Conservation (phyloP, 371 early-diverging fungal genomes). For the Batkoa obscura region DNA sequence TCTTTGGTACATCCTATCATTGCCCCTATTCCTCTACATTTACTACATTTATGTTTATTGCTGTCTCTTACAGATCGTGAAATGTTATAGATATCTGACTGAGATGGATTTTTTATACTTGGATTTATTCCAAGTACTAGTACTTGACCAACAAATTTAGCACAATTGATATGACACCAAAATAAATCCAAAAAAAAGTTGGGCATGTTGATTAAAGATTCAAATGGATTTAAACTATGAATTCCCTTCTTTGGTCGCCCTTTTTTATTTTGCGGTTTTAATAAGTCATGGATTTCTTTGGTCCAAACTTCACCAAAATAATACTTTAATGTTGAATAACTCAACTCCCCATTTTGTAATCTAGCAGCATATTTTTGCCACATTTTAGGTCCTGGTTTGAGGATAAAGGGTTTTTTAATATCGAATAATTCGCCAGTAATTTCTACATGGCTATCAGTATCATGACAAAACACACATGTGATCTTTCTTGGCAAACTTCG, state of each 20-base stretch:
- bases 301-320: conserved; percentile 17
- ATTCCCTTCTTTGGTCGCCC: no score
- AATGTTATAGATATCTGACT: conserved; percentile 61
- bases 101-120: conserved; percentile 18
- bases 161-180: conserved; percentile 78
- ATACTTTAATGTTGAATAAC: conserved; percentile 16
- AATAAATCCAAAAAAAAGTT: conserved; percentile 14
- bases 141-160: conserved; percentile 69
- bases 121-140: conserved; percentile 10
- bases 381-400: not conserved
- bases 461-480: conserved; percentile 1
- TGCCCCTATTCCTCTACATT: conserved; percentile 66
- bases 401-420: conserved; percentile 1
- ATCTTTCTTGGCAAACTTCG: not conserved
- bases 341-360: not conserved
- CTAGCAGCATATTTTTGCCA: not conserved
- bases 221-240: no score
- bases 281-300: not conserved
- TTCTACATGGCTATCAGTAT: not conserved
- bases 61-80: conserved; percentile 51
- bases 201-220: no score
- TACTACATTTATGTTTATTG: conserved; percentile 35
- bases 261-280: no score
- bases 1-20: conserved; percentile 79
- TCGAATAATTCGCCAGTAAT: conserved; percentile 1